Base-by-base conservation (phyloP, 441 rosid genomes). In the Dalechampia spathulata region DNA sequence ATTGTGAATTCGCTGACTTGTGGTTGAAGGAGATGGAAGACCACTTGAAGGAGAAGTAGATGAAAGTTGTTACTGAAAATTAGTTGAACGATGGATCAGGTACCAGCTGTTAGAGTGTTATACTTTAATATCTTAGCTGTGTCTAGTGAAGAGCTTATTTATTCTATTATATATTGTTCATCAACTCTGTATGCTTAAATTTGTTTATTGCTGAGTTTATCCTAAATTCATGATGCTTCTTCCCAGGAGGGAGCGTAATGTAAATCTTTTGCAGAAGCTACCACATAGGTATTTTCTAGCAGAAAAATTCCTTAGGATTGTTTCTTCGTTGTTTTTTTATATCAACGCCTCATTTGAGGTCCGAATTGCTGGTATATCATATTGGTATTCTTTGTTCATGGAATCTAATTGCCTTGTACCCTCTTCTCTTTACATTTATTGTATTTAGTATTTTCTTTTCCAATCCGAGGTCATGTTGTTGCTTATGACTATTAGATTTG, bases 1-100 rank as follows among this genome's bases (percentile, higher is more conserved):
- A 85, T 39, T 92, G 98, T 15, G 96, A 89, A 43, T 92, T 88
- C 65, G 97, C 97, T 0, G 94, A 89, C 70, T 73, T 89, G n/a
- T 92, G 98, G 98, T 60, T 83, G 52, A 74, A 68, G 15, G 98
- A 84, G 74, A 76, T 76, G 83, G 81, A 80, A 44, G 90, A 86
- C 57, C 83, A 67, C 76, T 40, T 7, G 59, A 75, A 23, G 23
- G 62, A 73, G 49, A 67, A 68, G 4, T 4, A 4, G 59, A 49
- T 58, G 27, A 82, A 80, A 65, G 67, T 72, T 60, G 66, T 25
- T 50, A 53, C 10, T 4, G 50, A 30, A 6, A 70, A 56, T 25
- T 70, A 69, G 55, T 16, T 28, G 57, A 23, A 36, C 25, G 37
- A 11, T 15, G 19, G 55, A 47, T 7, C 56, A 14, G 14, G 4